Evolutionary conservation across 345 rosid genomes (phyloP), one percentile per base, ranked within the genome.

Genomic region (Theobroma cacao): DNA sequence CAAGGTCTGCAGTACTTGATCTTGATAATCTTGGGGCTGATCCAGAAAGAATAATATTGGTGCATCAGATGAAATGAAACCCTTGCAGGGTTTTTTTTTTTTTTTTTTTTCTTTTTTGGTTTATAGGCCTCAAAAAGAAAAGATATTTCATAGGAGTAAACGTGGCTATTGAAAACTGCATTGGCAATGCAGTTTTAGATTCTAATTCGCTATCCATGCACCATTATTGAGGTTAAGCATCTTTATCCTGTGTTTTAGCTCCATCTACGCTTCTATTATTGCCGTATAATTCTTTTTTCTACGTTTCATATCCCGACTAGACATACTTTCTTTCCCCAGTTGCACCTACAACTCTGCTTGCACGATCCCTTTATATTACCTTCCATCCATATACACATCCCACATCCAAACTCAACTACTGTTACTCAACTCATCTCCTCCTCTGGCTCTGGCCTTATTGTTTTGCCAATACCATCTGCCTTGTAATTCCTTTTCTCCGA

Each of bases 181-280:
- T 9, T 14, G 52, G 69, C 78, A 66, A n/a, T 66, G 80, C 55
- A 79, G 72, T 36, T 26, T 34, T 14, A 78, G 84, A 90, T 90
- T 88, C 90, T 78, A 85, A 86, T 84, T 90, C 88, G 75, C 86
- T 58, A 58, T 82, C 75, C 74, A 77, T 79, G 83, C 63, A 75
- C 69, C 89, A 88, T 86, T 90, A 84, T 88, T 88, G 93, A 86
- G 73, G 75, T 58, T 82, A 84, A 86, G 91, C 91, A 88, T 90
- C 93, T 88, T 85, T 86, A 85, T 85, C 86, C 55, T 72, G 34
- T 74, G 75, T 47, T 86, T 79, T 53, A 75, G 63, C 83, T 86
- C 79, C 85, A 81, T 84, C 75, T 78, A 80, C 79, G 77, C 83
- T 85, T 79, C 81, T 79, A 86, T 85, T 85, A 85, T 90, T 85